Evolutionary conservation across 2,329 filamentous ascomycete genomes (phyloP).

Genomic region (Didymella segeticola): DNA sequence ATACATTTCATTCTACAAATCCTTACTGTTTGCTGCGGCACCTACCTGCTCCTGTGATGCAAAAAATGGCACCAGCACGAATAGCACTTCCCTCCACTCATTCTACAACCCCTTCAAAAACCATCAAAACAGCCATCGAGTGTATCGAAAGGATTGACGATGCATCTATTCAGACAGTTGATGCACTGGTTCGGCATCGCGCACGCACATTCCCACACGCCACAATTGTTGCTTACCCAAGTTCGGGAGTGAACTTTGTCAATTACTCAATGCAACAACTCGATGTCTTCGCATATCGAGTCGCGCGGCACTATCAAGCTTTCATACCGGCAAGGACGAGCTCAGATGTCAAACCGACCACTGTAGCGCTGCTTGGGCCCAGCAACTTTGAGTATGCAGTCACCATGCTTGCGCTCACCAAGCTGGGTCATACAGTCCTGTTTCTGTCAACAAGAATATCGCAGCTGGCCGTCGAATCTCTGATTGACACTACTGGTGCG

Average conservation of each 20-base stretch:
- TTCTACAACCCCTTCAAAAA: slow-evolving; percentile 2
- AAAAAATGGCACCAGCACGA: slow-evolving; percentile 29
- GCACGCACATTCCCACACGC: slow-evolving; percentile 45
- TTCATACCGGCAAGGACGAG: slow-evolving; percentile 27
- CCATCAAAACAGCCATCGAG: neutral
- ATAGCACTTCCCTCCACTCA: slow-evolving; percentile 21
- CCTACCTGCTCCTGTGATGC: neutral
- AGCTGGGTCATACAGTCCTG: slow-evolving; percentile 63
- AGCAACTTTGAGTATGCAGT: slow-evolving; percentile 64
- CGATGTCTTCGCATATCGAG: slow-evolving; percentile 49
- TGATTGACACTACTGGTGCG: slow-evolving; percentile 42
- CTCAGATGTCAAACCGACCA: slow-evolving; percentile 25
- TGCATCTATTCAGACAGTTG: slow-evolving; percentile 41
- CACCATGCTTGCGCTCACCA: slow-evolving; percentile 61
- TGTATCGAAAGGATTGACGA: slow-evolving; percentile 2
- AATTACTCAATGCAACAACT: slow-evolving; percentile 57
- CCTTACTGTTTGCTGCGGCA: neutral
- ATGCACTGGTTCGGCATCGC: slow-evolving; percentile 50
- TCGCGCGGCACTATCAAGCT: slow-evolving; percentile 30
- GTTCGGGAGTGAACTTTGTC: slow-evolving; percentile 53
- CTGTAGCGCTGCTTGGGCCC: slow-evolving; percentile 60
- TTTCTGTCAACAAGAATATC: slow-evolving; percentile 64
- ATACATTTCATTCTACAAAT: neutral
- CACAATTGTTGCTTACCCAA: slow-evolving; percentile 55
- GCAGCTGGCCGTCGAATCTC: slow-evolving; percentile 57